phyloP scores from a whole-genome alignment of 352 stramenopile species.

The Phytopythium kandeliae region DNA sequence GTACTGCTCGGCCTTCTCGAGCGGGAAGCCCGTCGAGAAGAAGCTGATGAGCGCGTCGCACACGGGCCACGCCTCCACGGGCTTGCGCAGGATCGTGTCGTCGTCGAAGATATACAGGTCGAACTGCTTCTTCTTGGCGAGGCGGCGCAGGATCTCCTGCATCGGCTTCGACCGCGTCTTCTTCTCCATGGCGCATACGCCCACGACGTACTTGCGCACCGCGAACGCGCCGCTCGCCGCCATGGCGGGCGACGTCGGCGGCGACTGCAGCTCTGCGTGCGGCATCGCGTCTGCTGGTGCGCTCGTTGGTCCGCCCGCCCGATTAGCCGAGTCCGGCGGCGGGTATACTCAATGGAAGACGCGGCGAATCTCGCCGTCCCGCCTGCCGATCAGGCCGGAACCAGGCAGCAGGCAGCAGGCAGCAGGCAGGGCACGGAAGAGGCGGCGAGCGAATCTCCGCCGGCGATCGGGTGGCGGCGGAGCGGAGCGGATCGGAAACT shows the following conservation, averaged over 20 bases:
- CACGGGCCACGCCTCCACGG: conserved; percentile 93
- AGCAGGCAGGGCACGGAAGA: conserved; percentile 3
- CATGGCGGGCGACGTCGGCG: conserved; percentile 5
- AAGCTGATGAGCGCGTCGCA: conserved; percentile 99
- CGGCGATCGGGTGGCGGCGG: neutral
- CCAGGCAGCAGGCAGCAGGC: no score
- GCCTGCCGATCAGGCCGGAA: neutral
- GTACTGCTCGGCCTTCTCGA: conserved; percentile 97
- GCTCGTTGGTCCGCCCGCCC: neutral
- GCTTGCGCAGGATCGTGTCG: conserved; percentile 92
- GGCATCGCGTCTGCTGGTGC: neutral
- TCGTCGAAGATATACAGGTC: conserved; percentile 98
- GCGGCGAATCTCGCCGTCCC: conserved; percentile 3
- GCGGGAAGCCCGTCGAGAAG: conserved; percentile 97
- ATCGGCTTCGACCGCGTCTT: conserved; percentile 97
- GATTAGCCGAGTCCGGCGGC: neutral
- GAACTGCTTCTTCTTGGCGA: conserved; percentile 92
- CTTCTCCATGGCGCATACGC: conserved; percentile 99
- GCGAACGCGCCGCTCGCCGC: conserved; percentile 3
- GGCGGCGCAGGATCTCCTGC: conserved; percentile 92
- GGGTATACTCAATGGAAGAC: neutral
- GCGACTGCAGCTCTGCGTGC: neutral
- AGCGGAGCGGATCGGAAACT: no score
- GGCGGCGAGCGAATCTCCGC: conserved; percentile 2
- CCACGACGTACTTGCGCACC: conserved; percentile 83